phyloP scores from a whole-genome alignment of 305 asterid genomes.

The Lippia alba region DNA sequence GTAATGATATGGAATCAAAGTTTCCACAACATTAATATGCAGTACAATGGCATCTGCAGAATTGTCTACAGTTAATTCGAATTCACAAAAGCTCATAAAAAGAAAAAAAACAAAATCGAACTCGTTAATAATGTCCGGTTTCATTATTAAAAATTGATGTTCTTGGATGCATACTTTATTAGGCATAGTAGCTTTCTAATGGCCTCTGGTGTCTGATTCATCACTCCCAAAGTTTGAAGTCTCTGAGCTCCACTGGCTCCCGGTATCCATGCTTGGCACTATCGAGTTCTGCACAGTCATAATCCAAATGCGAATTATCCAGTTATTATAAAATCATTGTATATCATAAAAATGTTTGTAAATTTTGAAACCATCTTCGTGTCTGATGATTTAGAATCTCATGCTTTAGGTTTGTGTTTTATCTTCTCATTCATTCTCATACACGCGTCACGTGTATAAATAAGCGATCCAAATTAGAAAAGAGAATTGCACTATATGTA shows the following conservation, averaged over 20 bases:
- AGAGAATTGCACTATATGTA: too few species aligned
- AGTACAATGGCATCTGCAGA: neutral
- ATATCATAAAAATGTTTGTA: too few species aligned
- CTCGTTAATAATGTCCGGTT: neutral
- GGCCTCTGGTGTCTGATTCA: slow-evolving; percentile 27
- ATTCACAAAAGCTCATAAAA: neutral
- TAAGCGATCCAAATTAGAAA: too few species aligned
- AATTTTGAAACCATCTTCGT: too few species aligned
- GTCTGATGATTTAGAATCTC: too few species aligned
- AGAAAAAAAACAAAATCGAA: neutral
- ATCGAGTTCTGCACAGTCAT: slow-evolving; percentile 36
- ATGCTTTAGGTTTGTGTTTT: too few species aligned
- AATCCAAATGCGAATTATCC: too few species aligned
- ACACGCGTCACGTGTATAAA: too few species aligned
- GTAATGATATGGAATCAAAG: neutral
- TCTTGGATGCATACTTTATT: slow-evolving; percentile 15
- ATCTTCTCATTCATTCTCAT: too few species aligned
- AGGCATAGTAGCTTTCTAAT: neutral
- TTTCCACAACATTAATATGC: neutral
- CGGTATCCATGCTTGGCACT: slow-evolving; percentile 27
- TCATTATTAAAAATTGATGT: neutral
- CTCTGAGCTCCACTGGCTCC: slow-evolving; percentile 41
- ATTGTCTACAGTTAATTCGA: neutral
- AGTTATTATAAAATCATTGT: too few species aligned
- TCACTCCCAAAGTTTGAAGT: slow-evolving; percentile 36